Conservation (phyloP, 345 rosid genomes). For the Boechera retrofracta region DNA sequence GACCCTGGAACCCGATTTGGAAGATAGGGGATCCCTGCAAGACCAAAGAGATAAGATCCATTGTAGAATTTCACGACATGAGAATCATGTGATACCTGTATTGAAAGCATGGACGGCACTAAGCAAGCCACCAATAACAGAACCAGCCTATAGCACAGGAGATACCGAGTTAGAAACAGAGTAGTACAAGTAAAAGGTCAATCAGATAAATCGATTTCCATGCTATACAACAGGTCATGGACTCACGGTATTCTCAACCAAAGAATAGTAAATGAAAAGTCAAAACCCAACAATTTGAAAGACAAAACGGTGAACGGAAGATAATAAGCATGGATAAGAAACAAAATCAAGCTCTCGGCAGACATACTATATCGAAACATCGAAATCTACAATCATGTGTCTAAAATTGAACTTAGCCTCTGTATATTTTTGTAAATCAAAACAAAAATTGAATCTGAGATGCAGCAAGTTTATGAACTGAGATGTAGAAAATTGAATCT, state of each 20-base stretch:
- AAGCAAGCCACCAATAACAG: slow-evolving; percentile 88
- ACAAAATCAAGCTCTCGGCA: too few relatives aligned
- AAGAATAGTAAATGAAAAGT: neutral
- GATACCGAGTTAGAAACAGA: slow-evolving; percentile 27
- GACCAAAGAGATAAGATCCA: slow-evolving; percentile 20
- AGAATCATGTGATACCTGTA: slow-evolving; percentile 55
- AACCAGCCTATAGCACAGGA: slow-evolving; percentile 66
- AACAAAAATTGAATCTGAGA: too few relatives aligned
- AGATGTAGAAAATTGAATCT: too few relatives aligned
- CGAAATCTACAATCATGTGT: too few relatives aligned
- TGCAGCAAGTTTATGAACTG: too few relatives aligned
- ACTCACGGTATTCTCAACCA: neutral
- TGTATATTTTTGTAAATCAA: too few relatives aligned
- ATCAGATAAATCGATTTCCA: neutral
- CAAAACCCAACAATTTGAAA: neutral
- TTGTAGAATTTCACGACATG: neutral
- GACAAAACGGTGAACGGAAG: slow-evolving; percentile 9
- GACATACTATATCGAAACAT: too few relatives aligned
- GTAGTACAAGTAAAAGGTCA: slow-evolving; percentile 1
- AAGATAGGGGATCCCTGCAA: slow-evolving; percentile 79
- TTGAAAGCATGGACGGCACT: slow-evolving; percentile 86
- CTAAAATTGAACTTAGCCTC: too few relatives aligned
- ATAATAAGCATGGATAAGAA: neutral
- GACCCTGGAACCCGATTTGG: slow-evolving; percentile 79
- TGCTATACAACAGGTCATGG: neutral